Evolutionary conservation across 306 rosid genomes (phyloP), one percentile per base, ranked within the genome.

Genomic region (Pueraria montana): DNA sequence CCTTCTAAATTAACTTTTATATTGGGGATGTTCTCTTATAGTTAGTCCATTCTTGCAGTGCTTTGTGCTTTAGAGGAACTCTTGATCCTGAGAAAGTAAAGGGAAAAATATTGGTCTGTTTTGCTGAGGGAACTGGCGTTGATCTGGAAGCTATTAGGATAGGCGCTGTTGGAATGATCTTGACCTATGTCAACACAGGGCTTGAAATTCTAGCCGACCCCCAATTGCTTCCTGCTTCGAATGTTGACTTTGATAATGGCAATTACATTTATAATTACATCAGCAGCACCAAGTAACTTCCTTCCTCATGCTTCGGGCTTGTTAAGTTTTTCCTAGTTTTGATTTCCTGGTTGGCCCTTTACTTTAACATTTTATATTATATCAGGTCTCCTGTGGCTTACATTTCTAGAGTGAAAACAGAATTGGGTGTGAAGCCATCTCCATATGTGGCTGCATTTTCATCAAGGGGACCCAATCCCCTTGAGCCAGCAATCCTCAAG

Each of bases 371-470:
- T 53, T 59, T 18, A 45, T 11, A 30, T 78, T n/a, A n/a, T n/a
- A 23, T 30, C 80, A 92, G 96, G 80, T 78, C 3, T 49, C 94
- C 98, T 0, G 1, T 48, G 76, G 94, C 96, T 70, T 75, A 23
- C 83, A 77, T 92, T 24, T 84, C 89, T 67, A 70, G 4, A 1
- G 87, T 66, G 43, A 79, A 34, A 61, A 91, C 97, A 17, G 46
- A 68, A 58, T 4, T 87, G 4, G 89, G 82, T 26, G 5, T 4
- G 27, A 83, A 85, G 42, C 89, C 91, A 40, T 76, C 94, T 36
- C 98, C 97, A 17, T 0, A 43, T 20, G n/a, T 94, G 76, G 94
- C 94, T 74, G 1, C 88, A 21, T 92, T 92, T 88, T 94, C 98
- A 38, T 87, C 96, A 23, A 89, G 97, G 50, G 98, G 98, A 1